These are phyloP conservation scores for Lecanoromycetidae sp. DNA, from an alignment of 2,329 filamentous ascomycete species.

Conservation along the genomic window DNA sequence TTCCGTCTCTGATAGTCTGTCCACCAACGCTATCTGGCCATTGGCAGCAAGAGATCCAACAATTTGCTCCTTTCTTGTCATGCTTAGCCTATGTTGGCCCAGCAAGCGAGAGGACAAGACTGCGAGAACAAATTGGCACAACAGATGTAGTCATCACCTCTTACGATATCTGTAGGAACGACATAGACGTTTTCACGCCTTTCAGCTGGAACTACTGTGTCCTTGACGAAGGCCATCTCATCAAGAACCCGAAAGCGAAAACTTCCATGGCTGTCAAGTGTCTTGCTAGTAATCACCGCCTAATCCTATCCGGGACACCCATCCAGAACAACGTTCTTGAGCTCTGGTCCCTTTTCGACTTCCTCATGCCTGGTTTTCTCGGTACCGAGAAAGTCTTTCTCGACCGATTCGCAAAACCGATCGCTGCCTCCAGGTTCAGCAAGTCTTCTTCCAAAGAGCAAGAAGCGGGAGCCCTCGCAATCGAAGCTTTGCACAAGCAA, in stretches of 20 bases:
- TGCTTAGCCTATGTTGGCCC: constrained; percentile 86
- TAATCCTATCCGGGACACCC: constrained; percentile 92
- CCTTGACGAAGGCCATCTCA: constrained; percentile 91
- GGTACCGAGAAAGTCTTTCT: constrained; percentile 95
- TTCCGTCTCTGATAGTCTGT: constrained; percentile 90
- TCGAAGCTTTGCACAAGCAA: constrained; percentile 97
- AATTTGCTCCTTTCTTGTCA: constrained; percentile 86
- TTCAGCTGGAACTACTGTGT: constrained; percentile 97
- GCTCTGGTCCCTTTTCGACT: constrained; percentile 95
- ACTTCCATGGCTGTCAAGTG: constrained; percentile 87
- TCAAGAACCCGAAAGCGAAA: constrained; percentile 98
- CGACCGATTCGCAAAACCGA: constrained; percentile 88
- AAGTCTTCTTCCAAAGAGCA: constrained; percentile 98
- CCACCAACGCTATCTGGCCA: constrained; percentile 93
- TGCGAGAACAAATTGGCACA: constrained; percentile 56
- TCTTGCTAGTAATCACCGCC: constrained; percentile 77
- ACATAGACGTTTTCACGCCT: constrained; percentile 69
- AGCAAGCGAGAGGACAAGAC: constrained; percentile 62
- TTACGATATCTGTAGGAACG: constrained; percentile 95
- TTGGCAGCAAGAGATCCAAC: constrained; percentile 95
- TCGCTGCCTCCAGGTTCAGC: constrained; percentile 84
- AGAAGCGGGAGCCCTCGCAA: constrained; percentile 87
- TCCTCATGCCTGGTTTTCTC: constrained; percentile 96
- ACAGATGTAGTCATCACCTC: constrained; percentile 95
- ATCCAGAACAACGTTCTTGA: constrained; percentile 98